A percentile compares a stretch with the other conserved stretches of the same genome.
Conservation (phyloP, 371 early-diverging fungal species). For the Dichotomocladium elegans region DNA sequence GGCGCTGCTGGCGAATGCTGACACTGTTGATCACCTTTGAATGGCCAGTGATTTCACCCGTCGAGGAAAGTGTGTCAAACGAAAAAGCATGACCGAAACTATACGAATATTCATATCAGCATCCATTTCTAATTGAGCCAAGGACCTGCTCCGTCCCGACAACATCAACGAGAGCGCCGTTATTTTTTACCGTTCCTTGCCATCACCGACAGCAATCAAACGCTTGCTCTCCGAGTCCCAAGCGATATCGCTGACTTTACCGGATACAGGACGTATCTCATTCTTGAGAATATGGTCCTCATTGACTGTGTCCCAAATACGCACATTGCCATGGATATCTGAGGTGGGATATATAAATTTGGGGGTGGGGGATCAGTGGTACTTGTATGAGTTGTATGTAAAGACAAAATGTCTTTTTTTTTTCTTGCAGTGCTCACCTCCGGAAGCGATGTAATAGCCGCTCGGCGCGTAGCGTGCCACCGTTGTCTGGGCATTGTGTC, state of each 20-base stretch:
- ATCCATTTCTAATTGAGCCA: not conserved
- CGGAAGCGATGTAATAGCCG: slow-evolving; percentile 94
- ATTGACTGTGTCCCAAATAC: slow-evolving; percentile 90
- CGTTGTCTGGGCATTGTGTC: slow-evolving; percentile 73
- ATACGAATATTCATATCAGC: not conserved
- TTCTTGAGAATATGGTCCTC: slow-evolving; percentile 85
- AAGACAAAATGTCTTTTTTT: not conserved
- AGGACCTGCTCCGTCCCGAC: too few relatives aligned
- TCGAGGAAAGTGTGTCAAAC: slow-evolving; percentile 87
- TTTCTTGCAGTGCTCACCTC: slow-evolving; percentile 51
- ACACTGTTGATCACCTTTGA: slow-evolving; percentile 84
- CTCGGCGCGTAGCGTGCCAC: slow-evolving; percentile 90
- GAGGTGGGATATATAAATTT: too few relatives aligned
- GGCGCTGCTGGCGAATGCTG: slow-evolving; percentile 78
- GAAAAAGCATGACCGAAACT: slow-evolving; percentile 88
- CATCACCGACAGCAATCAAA: slow-evolving; percentile 93
- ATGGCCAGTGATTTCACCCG: slow-evolving; percentile 92
- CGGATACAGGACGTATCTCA: slow-evolving; percentile 69
- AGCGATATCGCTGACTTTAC: slow-evolving; percentile 82
- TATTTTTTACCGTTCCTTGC: slow-evolving; percentile 72
- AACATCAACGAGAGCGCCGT: too few relatives aligned
- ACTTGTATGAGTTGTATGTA: not conserved
- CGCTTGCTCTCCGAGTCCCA: slow-evolving; percentile 97
- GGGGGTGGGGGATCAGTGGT: too few relatives aligned
- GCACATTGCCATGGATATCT: slow-evolving; percentile 87